Evolutionary conservation across 176 grass and related monocot genomes (phyloP).

Genomic region (Otatea glauca): DNA sequence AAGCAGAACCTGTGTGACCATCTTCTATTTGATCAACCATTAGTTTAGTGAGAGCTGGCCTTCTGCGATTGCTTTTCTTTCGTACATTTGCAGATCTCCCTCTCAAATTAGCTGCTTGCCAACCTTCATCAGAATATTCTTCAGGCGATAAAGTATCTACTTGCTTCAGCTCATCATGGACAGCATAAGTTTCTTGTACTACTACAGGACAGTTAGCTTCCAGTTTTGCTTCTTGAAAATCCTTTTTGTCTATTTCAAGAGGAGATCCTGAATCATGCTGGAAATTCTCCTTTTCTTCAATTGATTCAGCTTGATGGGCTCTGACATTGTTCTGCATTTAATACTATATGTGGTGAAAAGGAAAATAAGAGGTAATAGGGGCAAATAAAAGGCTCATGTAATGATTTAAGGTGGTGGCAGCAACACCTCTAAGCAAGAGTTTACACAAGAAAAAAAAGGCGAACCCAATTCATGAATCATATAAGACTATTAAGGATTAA

Average conservation of each 20-base stretch:
- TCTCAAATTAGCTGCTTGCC: constrained; percentile 88
- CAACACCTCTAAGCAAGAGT: constrained; percentile 6
- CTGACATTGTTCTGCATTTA: constrained; percentile 91
- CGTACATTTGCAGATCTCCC: constrained; percentile 63
- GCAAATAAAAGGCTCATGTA: constrained; percentile 3
- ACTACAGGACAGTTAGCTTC: constrained; percentile 26
- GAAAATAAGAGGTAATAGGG: constrained; percentile 46
- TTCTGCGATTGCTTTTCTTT: constrained; percentile 64
- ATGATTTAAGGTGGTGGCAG: constrained; percentile 18
- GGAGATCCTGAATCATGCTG: constrained; percentile 48
- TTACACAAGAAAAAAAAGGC: constrained; percentile 2
- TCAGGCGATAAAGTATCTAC: constrained; percentile 63
- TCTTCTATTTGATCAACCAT: constrained; percentile 51
- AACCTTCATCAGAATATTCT: constrained; percentile 97
- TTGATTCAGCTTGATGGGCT: constrained; percentile 64
- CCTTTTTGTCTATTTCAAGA: constrained; percentile 33
- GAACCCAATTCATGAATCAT: background rate
- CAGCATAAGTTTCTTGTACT: constrained; percentile 51
- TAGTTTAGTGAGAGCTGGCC: constrained; percentile 62
- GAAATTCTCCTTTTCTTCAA: constrained; percentile 57
- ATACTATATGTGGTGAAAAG: constrained; percentile 58
- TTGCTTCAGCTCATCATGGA: constrained; percentile 55
- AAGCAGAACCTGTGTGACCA: constrained; percentile 45
- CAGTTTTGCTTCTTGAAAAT: constrained; percentile 34
- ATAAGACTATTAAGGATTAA: constrained; percentile 6